These are phyloP conservation scores for Fusarium heterosporum DNA, from an alignment of 2,329 filamentous ascomycete species.

Conservation along the genomic window DNA sequence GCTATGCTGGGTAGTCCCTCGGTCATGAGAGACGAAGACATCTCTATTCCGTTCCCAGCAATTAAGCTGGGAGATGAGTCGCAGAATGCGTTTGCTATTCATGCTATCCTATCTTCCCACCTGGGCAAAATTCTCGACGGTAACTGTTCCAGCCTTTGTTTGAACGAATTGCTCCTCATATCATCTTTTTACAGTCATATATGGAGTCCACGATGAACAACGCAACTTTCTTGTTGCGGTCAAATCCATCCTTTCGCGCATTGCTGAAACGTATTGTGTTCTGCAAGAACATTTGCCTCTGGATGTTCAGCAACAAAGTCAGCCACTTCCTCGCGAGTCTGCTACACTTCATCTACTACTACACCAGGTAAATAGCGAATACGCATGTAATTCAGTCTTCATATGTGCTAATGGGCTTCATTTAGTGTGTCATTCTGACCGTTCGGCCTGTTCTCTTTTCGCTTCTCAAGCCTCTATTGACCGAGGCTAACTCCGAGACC, in stretches of 20 bases:
- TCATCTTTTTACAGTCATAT: constrained; percentile 21
- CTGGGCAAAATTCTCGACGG: constrained; percentile 40
- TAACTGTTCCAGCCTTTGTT: not conserved
- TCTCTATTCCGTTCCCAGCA: constrained; percentile 36
- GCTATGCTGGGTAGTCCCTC: constrained; percentile 35
- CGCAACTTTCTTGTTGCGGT: constrained; percentile 36
- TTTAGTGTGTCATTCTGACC: constrained; percentile 36
- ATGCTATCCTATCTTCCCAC: constrained; percentile 34
- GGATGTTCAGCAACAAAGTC: constrained; percentile 15
- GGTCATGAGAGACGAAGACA: constrained; percentile 33
- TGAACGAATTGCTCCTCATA: not conserved
- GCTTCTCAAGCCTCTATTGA: constrained; percentile 32
- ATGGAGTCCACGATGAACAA: constrained; percentile 25
- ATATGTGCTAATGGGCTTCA: not conserved
- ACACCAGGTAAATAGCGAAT: constrained; percentile 23
- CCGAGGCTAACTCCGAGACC: not conserved
- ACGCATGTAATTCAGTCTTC: fast-evolving
- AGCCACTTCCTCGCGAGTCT: constrained; percentile 35
- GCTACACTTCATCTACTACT: constrained; percentile 34
- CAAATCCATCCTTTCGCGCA: constrained; percentile 30
- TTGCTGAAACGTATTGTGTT: constrained; percentile 29
- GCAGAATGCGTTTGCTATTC: constrained; percentile 34
- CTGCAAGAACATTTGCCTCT: constrained; percentile 24
- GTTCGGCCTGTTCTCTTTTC: constrained; percentile 38
- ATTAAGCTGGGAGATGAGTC: constrained; percentile 18